Percentiles rank a stretch among this genome's conserved stretches.
phyloP scores from a whole-genome alignment of 208 protist genomes.

The Leptomonas pyrrhocoris region DNA sequence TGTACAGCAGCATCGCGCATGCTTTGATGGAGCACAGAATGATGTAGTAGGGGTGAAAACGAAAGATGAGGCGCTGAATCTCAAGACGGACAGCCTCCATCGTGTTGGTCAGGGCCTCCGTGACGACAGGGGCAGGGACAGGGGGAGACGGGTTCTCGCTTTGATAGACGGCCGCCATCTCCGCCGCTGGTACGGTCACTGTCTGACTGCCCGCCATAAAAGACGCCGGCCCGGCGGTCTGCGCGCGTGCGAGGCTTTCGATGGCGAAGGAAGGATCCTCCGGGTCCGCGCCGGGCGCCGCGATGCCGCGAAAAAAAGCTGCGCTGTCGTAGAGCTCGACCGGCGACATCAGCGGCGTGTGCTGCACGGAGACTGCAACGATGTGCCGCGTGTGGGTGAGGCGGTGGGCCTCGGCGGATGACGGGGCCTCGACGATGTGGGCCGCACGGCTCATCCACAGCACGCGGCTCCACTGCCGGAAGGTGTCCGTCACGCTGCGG shows the following conservation, averaged over 20 bases:
- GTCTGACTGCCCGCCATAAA: not conserved
- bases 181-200: not conserved
- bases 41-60: constrained; percentile 60
- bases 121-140: constrained; percentile 47
- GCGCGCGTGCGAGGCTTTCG: not conserved
- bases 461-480: constrained; percentile 41
- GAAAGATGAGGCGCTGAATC: constrained; percentile 56
- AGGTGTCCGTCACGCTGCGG: constrained; percentile 20
- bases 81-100: constrained; percentile 42
- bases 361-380: constrained; percentile 5
- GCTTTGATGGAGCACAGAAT: constrained; percentile 55
- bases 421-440: constrained; percentile 39
- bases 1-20: constrained; percentile 53
- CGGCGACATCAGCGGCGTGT: constrained; percentile 9
- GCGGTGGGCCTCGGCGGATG: constrained; percentile 18
- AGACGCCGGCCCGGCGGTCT: not conserved
- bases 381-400: constrained; percentile 21
- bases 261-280: not conserved
- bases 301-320: constrained; percentile 34
- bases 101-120: constrained; percentile 42
- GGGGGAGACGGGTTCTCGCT: constrained; percentile 29
- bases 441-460: constrained; percentile 38
- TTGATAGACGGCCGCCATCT: constrained; percentile 16
- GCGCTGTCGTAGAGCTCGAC: constrained; percentile 32
- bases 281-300: not conserved